Conservation (phyloP, 139 green algal genomes). For the Limnomonas spitsbergensis region DNA sequence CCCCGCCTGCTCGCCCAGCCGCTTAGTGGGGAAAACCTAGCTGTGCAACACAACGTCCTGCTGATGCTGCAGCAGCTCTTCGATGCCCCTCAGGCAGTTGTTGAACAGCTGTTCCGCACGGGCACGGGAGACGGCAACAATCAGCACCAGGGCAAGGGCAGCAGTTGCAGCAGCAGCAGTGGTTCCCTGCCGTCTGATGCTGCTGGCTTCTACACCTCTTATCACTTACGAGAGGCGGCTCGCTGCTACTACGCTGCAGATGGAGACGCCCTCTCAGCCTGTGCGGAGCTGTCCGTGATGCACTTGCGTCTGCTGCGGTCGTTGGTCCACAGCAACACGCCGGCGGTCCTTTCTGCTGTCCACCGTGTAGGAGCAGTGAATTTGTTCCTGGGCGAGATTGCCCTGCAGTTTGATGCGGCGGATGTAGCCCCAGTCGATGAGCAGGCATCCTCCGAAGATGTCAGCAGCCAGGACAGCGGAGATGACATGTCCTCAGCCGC, state of each 20-base stretch:
- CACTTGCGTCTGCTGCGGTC: constrained; percentile 23
- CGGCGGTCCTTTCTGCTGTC: not conserved
- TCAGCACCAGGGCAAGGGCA: too few relatives aligned
- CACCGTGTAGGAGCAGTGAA: constrained; percentile 27
- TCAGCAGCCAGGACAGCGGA: too few relatives aligned
- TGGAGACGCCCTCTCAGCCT: not conserved
- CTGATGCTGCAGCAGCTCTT: constrained; percentile 35
- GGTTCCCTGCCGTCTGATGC: too few relatives aligned
- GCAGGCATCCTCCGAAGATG: too few relatives aligned
- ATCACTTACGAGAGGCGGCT: not conserved
- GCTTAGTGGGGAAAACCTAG: constrained; percentile 15
- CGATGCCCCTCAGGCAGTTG: constrained; percentile 10
- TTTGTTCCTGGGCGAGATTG: constrained; percentile 52
- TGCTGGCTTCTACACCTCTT: not conserved
- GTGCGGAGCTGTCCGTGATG: constrained; percentile 27
- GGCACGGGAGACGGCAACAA: too few relatives aligned
- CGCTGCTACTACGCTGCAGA: constrained; percentile 26
- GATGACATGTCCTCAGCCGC: too few relatives aligned
- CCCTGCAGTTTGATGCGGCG: too few relatives aligned
- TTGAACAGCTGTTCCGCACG: not conserved
- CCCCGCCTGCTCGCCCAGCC: constrained; percentile 19
- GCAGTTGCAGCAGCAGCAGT: too few relatives aligned
- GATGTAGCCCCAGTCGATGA: too few relatives aligned
- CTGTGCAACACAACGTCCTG: constrained; percentile 25
- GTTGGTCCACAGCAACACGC: constrained; percentile 12